These are phyloP conservation scores for Pleurotus citrinopileatus DNA, from an alignment of 768 basidiomycete genomes.

Conservation along the genomic window DNA sequence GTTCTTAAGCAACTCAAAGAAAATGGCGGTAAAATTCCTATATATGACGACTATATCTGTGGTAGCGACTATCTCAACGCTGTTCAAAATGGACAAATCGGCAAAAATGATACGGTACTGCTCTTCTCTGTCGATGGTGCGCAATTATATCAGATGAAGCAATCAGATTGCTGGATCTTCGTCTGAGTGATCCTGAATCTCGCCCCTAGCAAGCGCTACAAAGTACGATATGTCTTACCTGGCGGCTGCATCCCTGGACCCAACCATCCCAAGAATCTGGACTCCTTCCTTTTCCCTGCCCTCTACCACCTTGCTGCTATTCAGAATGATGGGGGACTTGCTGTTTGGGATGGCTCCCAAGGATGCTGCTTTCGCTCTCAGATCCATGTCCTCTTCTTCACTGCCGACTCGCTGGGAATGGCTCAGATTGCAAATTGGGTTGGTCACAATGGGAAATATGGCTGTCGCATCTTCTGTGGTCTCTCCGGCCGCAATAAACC, in stretches of 20 bases:
- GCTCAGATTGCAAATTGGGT: constrained; percentile 28
- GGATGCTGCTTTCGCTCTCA: constrained; percentile 14
- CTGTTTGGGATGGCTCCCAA: constrained; percentile 27
- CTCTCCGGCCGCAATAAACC: constrained; percentile 28
- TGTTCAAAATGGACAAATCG: constrained; percentile 18
- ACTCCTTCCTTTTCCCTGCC: constrained; percentile 31
- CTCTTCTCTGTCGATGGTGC: constrained; percentile 37
- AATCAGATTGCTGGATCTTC: constrained; percentile 39
- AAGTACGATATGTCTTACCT: constrained; percentile 21
- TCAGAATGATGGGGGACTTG: constrained; percentile 24
- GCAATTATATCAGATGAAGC: constrained; percentile 39
- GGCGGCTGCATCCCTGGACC: constrained; percentile 24
- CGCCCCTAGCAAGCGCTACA: constrained; percentile 20
- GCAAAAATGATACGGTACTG: constrained; percentile 29
- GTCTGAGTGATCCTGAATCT: constrained; percentile 37
- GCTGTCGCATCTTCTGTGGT: constrained; percentile 31
- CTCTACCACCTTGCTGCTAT: constrained; percentile 30
- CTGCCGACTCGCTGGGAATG: constrained; percentile 33
- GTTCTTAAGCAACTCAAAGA: constrained; percentile 6
- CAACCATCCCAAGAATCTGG: constrained; percentile 28
- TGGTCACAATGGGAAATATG: constrained; percentile 31
- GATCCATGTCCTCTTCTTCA: constrained; percentile 20
- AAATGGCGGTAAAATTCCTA: constrained; percentile 2
- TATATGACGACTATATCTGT: constrained; percentile 24
- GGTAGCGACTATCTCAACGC: constrained; percentile 24